Evolutionary conservation across 1,284 basidiomycete genomes (phyloP).

Genomic region (Malassezia cuniculi): DNA sequence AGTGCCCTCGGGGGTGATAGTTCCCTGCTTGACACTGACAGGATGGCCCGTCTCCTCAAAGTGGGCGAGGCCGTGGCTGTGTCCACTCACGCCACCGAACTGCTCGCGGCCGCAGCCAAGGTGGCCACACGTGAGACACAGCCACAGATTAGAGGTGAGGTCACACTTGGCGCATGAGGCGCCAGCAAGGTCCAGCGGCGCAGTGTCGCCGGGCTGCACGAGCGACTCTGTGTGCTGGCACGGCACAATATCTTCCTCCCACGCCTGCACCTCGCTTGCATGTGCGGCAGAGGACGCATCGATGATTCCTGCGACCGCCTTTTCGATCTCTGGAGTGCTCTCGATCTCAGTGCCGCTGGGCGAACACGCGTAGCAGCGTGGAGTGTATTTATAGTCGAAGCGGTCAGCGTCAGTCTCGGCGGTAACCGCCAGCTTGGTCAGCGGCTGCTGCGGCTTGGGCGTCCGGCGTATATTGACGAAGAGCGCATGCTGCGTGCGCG

Average conservation of each 20-base stretch:
- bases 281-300: constrained; percentile 72
- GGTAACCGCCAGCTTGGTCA: constrained; percentile 75
- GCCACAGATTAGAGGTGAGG: constrained; percentile 63
- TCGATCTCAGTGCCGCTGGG: background rate
- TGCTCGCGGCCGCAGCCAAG: constrained; percentile 82
- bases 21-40: constrained; percentile 84
- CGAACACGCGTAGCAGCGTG: constrained; percentile 58
- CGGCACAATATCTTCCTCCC: constrained; percentile 82
- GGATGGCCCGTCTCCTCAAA: constrained; percentile 64
- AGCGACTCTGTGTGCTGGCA: constrained; percentile 79
- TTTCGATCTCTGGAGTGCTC: constrained; percentile 36
- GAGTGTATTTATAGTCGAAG: constrained; percentile 58
- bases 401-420: constrained; percentile 75
- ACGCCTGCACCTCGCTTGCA: constrained; percentile 86
- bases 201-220: constrained; percentile 48
- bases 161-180: constrained; percentile 30
- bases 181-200: constrained; percentile 22
- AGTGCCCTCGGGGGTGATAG: constrained; percentile 84
- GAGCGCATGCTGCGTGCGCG: constrained; percentile 57
- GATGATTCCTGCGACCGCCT: constrained; percentile 62
- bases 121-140: constrained; percentile 81
- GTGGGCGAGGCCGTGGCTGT: constrained; percentile 78
- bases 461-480: constrained; percentile 69
- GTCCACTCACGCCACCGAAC: constrained; percentile 71
- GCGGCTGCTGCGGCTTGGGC: constrained; percentile 57